Evolutionary conservation across 2,329 filamentous ascomycete species (phyloP).

Genomic region (Talaromyces rugulosus): DNA sequence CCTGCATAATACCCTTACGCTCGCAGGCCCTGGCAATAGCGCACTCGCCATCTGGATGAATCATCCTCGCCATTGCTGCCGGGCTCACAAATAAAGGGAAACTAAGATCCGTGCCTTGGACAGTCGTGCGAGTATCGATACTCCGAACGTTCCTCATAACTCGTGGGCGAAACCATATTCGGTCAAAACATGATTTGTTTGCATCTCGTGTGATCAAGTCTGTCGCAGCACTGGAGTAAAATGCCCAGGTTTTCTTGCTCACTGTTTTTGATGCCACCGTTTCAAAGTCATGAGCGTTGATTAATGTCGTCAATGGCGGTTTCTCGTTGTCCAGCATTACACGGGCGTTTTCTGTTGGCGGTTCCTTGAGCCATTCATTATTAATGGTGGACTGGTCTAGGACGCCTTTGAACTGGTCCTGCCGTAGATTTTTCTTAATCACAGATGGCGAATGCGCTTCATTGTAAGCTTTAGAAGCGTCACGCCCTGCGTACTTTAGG

Average conservation of each 20-base stretch:
- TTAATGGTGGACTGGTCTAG: constrained; percentile 48
- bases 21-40: constrained; percentile 53
- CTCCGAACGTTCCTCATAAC: constrained; percentile 54
- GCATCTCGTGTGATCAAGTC: constrained; percentile 54
- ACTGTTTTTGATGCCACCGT: constrained; percentile 52
- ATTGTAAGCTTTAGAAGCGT: constrained; percentile 43
- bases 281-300: constrained; percentile 60
- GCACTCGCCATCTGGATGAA: constrained; percentile 62
- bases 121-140: constrained; percentile 49
- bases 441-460: constrained; percentile 46
- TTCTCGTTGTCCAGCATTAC: constrained; percentile 34
- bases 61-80: constrained; percentile 60
- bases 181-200: constrained; percentile 53
- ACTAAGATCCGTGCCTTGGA: constrained; percentile 51
- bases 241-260: constrained; percentile 64
- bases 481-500: constrained; percentile 42
- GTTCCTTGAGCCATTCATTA: constrained; percentile 44
- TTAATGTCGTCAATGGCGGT: constrained; percentile 51
- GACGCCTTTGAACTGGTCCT: constrained; percentile 47
- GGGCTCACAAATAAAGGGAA: constrained; percentile 62
- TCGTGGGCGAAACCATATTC: constrained; percentile 58
- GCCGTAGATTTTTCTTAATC: constrained; percentile 38
- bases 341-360: constrained; percentile 27
- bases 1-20: constrained; percentile 53
- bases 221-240: constrained; percentile 63